These are phyloP conservation scores for Heliamphora pulchella DNA, from an alignment of 179 eudicot species.

Conservation along the genomic window DNA sequence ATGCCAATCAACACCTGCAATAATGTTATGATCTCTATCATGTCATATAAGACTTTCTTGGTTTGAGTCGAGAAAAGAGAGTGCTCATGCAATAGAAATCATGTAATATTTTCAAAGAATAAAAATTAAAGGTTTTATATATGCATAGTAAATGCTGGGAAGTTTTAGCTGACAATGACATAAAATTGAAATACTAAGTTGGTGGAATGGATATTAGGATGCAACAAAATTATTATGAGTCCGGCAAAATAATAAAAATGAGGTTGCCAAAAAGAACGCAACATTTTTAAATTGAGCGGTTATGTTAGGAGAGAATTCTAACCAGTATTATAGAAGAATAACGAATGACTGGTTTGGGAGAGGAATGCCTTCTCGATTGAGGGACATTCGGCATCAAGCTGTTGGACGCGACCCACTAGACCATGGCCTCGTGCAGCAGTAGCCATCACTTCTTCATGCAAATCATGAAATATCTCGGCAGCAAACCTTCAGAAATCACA, in stretches of 20 bases:
- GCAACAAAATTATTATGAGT: slow-evolving; percentile 4
- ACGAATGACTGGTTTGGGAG: slow-evolving; percentile 79
- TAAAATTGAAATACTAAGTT: background rate
- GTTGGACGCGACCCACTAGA: slow-evolving; percentile 76
- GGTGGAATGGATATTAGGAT: background rate
- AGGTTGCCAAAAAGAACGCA: slow-evolving; percentile 7
- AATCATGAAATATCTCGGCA: slow-evolving; percentile 89
- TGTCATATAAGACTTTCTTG: background rate
- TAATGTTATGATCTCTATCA: slow-evolving; percentile 4
- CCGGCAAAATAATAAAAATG: background rate
- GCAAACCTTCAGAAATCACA: slow-evolving; percentile 62
- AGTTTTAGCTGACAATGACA: background rate
- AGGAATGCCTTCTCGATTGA: slow-evolving; percentile 71
- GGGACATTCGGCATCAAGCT: slow-evolving; percentile 83
- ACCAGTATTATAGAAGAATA: slow-evolving; percentile 72
- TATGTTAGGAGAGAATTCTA: slow-evolving; percentile 16
- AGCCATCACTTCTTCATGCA: slow-evolving; percentile 90
- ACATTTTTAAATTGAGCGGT: background rate
- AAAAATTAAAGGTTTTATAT: background rate
- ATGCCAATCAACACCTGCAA: slow-evolving; percentile 88
- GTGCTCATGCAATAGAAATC: slow-evolving; percentile 7
- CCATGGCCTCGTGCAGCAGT: slow-evolving; percentile 91
- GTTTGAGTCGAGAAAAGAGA: slow-evolving; percentile 9
- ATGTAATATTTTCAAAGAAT: background rate
- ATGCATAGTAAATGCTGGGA: background rate